Evolutionary conservation across 371 early-diverging fungal genomes (phyloP), one percentile per base, ranked within the genome.

Genomic region (Capniomyces stellatus): DNA sequence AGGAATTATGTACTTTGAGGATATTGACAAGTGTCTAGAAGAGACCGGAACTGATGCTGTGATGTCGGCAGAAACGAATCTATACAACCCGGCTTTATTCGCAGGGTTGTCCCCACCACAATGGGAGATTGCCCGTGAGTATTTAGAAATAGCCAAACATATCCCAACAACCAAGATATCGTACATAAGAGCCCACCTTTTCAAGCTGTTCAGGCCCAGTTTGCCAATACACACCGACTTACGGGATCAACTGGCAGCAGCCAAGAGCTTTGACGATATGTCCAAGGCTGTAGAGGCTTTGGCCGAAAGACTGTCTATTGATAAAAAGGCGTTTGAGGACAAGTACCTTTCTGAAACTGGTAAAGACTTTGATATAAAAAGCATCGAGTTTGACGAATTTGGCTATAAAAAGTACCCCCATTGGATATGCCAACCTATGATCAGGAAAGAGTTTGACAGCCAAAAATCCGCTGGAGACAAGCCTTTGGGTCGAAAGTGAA

Each of bases 21-120:
- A 99, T 62, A 69, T 97, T 23, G 75, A 85, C 52, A 70, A 73
- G 2, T 97, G 98, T 61, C 49, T 98, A n/a, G 81, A 86, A 3
- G 68, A 72, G 43, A 99, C 98, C 8, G 87, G 87, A 43, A 85
- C 75, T 29, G 94, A 90, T 57, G 99, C 95, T 31, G 92, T 98
- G 52, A 99, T 99, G 99, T 76, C 87, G 0, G 87, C 87, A 21
- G 94, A 95, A 67, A 88, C 86, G 0, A 83, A 79, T 59, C 73
- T 97, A 29, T 89, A 90, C 66, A 93, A 97, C 60, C 98, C 96
- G 0, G 87, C 87, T 18, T 59, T 97, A 15, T 88, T 87, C 51
- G 57, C 74, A 0, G 75, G 75, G 10, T 73, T 74, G 30, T 67
- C 75, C n/a, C 75, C 75, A 30, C 78, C 76, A 13, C 23, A 48